Conservation (phyloP, 225 moss, liverwort and hornwort species). For the Marchantia polymorpha region DNA sequence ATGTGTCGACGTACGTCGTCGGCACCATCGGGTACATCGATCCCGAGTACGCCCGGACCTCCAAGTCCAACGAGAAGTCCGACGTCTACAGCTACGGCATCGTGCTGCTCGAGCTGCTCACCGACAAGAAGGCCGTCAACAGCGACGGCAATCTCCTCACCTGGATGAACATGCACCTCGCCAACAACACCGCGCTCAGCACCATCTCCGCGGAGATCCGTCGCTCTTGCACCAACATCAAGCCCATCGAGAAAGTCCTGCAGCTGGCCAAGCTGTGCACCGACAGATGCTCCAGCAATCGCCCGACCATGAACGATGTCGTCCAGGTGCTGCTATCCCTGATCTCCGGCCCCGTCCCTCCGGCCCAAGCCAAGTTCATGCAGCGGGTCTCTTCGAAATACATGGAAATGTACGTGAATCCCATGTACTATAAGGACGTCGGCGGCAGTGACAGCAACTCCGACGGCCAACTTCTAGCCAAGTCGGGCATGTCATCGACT, state of each 20-base stretch:
- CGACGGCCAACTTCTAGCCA: conserved; percentile 63
- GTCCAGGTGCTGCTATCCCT: conserved; percentile 82
- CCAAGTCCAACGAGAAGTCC: conserved; percentile 82
- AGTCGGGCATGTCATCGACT: conserved; percentile 72
- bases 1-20: conserved; percentile 84
- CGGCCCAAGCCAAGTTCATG: conserved; percentile 35
- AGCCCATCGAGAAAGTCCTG: conserved; percentile 65
- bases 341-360: conserved; percentile 43
- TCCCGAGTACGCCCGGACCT: conserved; percentile 93
- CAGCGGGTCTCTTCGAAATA: conserved; percentile 55
- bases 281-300: conserved; percentile 59
- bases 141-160: conserved; percentile 82
- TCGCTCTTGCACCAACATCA: conserved; percentile 55
- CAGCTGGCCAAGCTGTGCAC: conserved; percentile 84
- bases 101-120: conserved; percentile 84
- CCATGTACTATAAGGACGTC: conserved; percentile 65
- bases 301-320: conserved; percentile 90
- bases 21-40: conserved; percentile 97
- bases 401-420: conserved; percentile 70
- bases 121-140: conserved; percentile 83
- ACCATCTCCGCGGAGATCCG: conserved; percentile 63
- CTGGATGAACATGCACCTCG: conserved; percentile 73
- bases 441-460: conserved; percentile 51
- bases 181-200: conserved; percentile 59
- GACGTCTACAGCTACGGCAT: conserved; percentile 97